Base-by-base conservation (phyloP, 177 flowering plant species). In the Vitis hybrid region DNA sequence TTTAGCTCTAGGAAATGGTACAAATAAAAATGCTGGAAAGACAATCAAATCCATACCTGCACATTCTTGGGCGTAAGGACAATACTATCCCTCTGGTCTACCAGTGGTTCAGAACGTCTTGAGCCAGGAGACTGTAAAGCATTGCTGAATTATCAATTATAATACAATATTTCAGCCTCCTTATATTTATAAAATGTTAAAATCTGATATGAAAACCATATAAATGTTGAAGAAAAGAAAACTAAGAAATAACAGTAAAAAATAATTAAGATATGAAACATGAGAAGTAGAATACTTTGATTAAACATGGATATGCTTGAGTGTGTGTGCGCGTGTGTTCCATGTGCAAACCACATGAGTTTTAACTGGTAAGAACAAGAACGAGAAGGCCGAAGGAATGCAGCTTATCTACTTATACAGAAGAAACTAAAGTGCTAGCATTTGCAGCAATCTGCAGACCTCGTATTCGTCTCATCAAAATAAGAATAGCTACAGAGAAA, bases 51-150 rank as follows among this genome's bases (percentile, higher is more conserved):
- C 18, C 35, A 68, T 77, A 95, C 99, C 99, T 95, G 99, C 41
- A 95, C 97, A 83, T 95, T 95, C 79, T 93, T 95, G 48, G 90
- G 91, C 30, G 99, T 95, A 55, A 95, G 94, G 67, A 95, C 84
- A 73, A 95, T 69, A 67, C 59, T 80, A 53, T 95, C 98, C 73
- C 86, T 84, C 81, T 80, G 97, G 68, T 93, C 99, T 71, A 71
- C 76, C 61, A 78, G 70, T 51, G 68, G 9, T 60, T 95, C 99
- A 67, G 84, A 69, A 41, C 98, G 97, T 73, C 85, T 91, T 70
- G 91, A 82, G 32, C 85, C 86, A 77, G 98, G 98, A 62, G 99
- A 90, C 63, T 68, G 91, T 49, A 79, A 66, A 50, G 74, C 69
- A 82, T 85, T 87, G 81, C 84, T 71, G 73, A 73, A 67, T 72